Evolutionary conservation across 164 flowering plant species (phyloP), one percentile per base, ranked within the genome.

Genomic region (Chimonanthus praecox): DNA sequence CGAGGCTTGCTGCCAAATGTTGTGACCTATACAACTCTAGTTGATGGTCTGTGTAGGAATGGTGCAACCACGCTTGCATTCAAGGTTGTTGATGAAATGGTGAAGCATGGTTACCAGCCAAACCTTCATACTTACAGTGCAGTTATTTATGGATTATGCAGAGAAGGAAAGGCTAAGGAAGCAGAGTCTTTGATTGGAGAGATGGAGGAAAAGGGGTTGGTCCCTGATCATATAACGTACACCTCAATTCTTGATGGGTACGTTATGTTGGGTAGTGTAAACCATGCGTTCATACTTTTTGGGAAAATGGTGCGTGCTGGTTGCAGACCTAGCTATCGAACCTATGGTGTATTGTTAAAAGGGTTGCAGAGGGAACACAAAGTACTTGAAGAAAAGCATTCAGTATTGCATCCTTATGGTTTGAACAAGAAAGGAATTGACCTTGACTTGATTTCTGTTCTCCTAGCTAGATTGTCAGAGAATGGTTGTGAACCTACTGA

Each of bases 211-310:
- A 86, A 87, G 77, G 88, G 88, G 64, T 51, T 88, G 79, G 50
- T 74, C 73, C 89, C 88, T 80, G 97, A 92, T 80, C 74, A 71
- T 47, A 87, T 90, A 49, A 82, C 86, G 21, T 92, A 77, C 81
- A 89, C 91, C 71, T 81, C 92, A 10, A 69, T 92, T 43, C 87
- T 92, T 69, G 91, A 89, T 80, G 94, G 94, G 75, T 87, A 85
- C 79, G 85, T 88, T 67, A 74, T 73, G 75, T 74, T 84, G 71
- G 90, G 89, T 75, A 83, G 77, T 82, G 43, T 90, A 68, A 86
- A 89, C 75, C 82, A 79, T 74, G 92, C 94, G 71, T 87, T 90
- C 71, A 72, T 72, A 51, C 84, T 92, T 83, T 69, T 88, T 45
- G 78, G 48, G 69, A 73, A 67, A 67, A 90, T 92, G 96, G 58